Evolutionary conservation across 345 rosid species (phyloP).

Genomic region (Lepidium didymum): DNA sequence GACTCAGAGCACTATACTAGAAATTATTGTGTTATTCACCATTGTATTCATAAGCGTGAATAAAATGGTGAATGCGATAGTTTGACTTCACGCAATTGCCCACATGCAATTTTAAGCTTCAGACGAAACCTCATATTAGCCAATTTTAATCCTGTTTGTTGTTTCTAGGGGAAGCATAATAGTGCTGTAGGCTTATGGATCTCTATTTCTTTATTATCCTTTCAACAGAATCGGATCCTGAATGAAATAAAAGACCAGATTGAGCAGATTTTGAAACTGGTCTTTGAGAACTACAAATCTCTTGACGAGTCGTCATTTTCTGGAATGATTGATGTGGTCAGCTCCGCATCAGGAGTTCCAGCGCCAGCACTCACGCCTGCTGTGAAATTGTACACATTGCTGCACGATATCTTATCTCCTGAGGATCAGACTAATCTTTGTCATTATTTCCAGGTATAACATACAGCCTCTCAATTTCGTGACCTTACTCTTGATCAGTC

Average conservation of each 20-base stretch:
- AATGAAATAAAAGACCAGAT: slow-evolving; percentile 94
- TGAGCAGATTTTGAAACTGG: slow-evolving; percentile 83
- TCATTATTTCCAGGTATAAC: slow-evolving; percentile 81
- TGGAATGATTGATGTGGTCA: slow-evolving; percentile 67
- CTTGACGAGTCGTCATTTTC: slow-evolving; percentile 77
- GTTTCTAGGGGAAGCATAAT: neutral
- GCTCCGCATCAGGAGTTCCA: slow-evolving; percentile 74
- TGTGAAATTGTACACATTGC: slow-evolving; percentile 81
- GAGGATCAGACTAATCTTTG: slow-evolving; percentile 83
- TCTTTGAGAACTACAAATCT: slow-evolving; percentile 89
- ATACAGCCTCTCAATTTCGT: neutral
- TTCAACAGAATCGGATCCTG: slow-evolving; percentile 74
- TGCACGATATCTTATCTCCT: slow-evolving; percentile 86
- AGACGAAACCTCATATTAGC: neutral
- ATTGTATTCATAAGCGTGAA: neutral
- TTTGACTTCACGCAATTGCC: neutral
- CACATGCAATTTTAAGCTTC: neutral
- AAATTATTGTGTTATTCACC: neutral
- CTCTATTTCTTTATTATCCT: neutral
- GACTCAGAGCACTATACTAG: neutral
- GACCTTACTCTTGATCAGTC: slow-evolving; percentile 2
- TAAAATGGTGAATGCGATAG: slow-evolving; percentile 1
- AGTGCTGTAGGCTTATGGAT: neutral
- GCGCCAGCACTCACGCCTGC: slow-evolving; percentile 89
- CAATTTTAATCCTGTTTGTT: neutral